Evolutionary conservation across 441 rosid genomes (phyloP).

Genomic region (Lepidium campestre): DNA sequence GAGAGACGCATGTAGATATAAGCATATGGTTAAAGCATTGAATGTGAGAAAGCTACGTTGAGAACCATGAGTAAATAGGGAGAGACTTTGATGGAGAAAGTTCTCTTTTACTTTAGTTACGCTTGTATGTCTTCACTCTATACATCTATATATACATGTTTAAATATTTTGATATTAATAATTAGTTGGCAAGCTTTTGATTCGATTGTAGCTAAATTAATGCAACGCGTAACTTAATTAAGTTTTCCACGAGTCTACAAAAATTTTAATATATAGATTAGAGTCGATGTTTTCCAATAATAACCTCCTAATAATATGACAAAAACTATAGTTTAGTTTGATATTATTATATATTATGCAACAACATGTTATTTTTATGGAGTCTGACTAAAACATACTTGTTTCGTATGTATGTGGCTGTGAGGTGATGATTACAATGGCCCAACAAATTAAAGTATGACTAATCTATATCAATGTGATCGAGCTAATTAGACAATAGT

Average conservation of each 20-base stretch:
- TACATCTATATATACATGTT: neutral
- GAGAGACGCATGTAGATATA: slow-evolving; percentile 13
- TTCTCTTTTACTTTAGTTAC: slow-evolving; percentile 27
- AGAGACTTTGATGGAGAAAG: slow-evolving; percentile 25
- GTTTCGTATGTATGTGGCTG: neutral
- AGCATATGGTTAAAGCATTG: slow-evolving; percentile 27
- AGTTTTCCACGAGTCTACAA: slow-evolving; percentile 28
- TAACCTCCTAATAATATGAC: neutral
- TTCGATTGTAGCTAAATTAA: slow-evolving; percentile 20
- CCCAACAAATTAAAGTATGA: slow-evolving; percentile 8
- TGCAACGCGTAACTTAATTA: slow-evolving; percentile 10
- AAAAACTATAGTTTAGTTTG: neutral
- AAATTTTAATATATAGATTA: slow-evolving; percentile 15
- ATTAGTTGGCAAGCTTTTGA: slow-evolving; percentile 26
- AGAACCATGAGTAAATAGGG: slow-evolving; percentile 30
- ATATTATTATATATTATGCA: neutral
- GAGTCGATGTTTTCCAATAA: slow-evolving; percentile 1
- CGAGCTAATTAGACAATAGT: slow-evolving; percentile 8
- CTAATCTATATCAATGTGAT: neutral
- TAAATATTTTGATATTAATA: neutral
- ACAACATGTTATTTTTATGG: neutral
- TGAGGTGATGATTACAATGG: slow-evolving; percentile 19
- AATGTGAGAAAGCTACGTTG: slow-evolving; percentile 26
- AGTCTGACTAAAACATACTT: neutral
- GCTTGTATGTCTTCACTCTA: slow-evolving; percentile 18